Base-by-base conservation (phyloP, 441 rosid genomes). In the Raphanus hybrid region DNA sequence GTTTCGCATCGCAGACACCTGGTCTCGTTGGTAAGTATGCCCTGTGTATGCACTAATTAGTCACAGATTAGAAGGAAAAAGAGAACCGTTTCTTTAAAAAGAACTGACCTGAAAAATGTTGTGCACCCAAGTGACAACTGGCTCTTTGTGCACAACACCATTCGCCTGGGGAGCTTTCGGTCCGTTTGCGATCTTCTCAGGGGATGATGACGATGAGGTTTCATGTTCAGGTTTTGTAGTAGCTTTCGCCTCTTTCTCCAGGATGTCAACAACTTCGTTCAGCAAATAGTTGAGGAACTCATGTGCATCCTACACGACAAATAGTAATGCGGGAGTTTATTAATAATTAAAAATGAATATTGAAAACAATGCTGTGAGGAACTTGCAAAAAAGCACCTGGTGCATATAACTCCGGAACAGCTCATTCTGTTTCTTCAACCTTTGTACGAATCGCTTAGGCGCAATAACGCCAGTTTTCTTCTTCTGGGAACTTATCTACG, bases 391-490 rank as follows among this genome's bases (percentile, higher is more conserved):
- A 48, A 35, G 64, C 71, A 93, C 99, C 98, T 96, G 98, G 82
- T 93, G 99, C 99, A 96, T 96, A 80, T 93, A 96, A 81, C 99
- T 93, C 39, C 99, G 92, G 82, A 96, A 96, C 70, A 92, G 90
- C 87, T 96, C 99, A 78, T 96, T 93, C 82, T 96, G 99, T 84
- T 96, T 96, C 87, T 93, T 96, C 88, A 96, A 86, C 78, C 99
- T 89, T 81, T 96, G 98, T 55, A 96, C 95, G 60, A 96, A 96
- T 61, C 99, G 92, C 86, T 93, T 96, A 57, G 99, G 99, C 59
- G 99, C 92, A 90, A 93, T 91, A 67, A 96, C 97, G 70, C 99
- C 97, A 0, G 99, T 96, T 85, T 93, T 96, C 91, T 96, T 96
- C 91, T 96, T 96, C 86, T 96, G 97, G 35, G 91, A 90, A 82